Conservation (phyloP, 2,329 filamentous ascomycete genomes). For the Curvularia sp. region DNA sequence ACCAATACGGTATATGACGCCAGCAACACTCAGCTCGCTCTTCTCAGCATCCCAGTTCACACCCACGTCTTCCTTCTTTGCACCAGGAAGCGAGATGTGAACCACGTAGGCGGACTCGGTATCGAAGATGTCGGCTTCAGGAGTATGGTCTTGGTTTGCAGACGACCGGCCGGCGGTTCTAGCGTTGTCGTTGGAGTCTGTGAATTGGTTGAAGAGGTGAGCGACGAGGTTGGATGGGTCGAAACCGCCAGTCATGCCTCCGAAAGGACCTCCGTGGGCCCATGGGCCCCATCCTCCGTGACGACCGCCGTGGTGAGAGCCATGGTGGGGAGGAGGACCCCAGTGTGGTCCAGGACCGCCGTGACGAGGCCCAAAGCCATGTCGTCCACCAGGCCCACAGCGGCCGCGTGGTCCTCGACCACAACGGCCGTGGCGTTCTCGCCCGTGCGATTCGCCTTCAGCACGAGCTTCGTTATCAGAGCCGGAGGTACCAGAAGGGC, state of each 20-base stretch:
- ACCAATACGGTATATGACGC: conserved; percentile 75
- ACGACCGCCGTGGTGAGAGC: conserved; percentile 23
- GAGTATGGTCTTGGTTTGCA: conserved; percentile 58
- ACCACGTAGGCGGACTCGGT: conserved; percentile 68
- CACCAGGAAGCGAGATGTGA: conserved; percentile 77
- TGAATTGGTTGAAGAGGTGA: conserved; percentile 48
- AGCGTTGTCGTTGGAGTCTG: conserved; percentile 24
- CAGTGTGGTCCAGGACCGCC: conserved; percentile 21
- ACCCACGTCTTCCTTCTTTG: conserved; percentile 77
- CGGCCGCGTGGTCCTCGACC: conserved; percentile 30
- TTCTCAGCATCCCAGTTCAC: conserved; percentile 78
- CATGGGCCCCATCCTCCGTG: conserved; percentile 39
- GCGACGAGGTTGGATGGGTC: conserved; percentile 40
- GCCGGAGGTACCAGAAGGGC: conserved; percentile 35
- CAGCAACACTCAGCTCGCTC: conserved; percentile 69
- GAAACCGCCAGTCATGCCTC: conserved; percentile 22
- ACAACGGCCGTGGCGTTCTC: conserved; percentile 31
- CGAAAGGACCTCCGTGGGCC: conserved; percentile 28
- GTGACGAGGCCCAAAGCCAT: conserved; percentile 26
- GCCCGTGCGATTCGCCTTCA: conserved; percentile 19
- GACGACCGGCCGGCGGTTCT: conserved; percentile 17
- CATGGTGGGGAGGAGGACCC: conserved; percentile 26
- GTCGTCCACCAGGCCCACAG: conserved; percentile 32
- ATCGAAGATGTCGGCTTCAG: conserved; percentile 78
- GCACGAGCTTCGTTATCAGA: conserved; percentile 32